phyloP scores from a whole-genome alignment of 768 basidiomycete genomes.

The Mycena amicta region DNA sequence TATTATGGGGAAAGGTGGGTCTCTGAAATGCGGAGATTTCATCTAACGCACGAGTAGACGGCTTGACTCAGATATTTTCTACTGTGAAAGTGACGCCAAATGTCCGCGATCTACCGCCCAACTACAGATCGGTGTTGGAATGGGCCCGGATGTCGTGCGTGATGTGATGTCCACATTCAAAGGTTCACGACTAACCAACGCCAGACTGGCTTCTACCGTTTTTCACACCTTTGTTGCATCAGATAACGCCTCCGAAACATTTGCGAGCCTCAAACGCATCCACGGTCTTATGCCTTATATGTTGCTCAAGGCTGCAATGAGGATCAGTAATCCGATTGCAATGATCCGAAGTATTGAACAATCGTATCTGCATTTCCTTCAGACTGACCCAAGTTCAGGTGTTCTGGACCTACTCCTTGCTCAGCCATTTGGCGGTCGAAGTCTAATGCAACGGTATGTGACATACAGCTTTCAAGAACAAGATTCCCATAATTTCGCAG shows the following conservation, averaged over 20 bases:
- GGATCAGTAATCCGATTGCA: constrained; percentile 91
- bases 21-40: not conserved
- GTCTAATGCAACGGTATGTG: constrained; percentile 81
- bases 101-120: constrained; percentile 75
- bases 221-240: constrained; percentile 95
- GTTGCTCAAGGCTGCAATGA: constrained; percentile 88
- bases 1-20: constrained; percentile 79
- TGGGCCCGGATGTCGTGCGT: constrained; percentile 97
- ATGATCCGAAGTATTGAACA: constrained; percentile 82
- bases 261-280: constrained; percentile 85
- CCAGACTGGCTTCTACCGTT: constrained; percentile 90
- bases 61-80: constrained; percentile 84
- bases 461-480: not conserved
- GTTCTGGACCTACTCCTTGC: constrained; percentile 95
- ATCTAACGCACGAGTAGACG: constrained; percentile 56
- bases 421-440: constrained; percentile 92
- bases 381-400: constrained; percentile 38
- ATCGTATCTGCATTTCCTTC: constrained; percentile 1
- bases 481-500: constrained; percentile 41
- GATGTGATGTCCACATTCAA: not conserved
- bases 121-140: constrained; percentile 89
- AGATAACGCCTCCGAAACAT: constrained; percentile 88
- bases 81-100: constrained; percentile 81
- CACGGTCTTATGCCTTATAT: constrained; percentile 99
- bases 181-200: constrained; percentile 7